A percentile compares a stretch with the other conserved stretches of the same genome.
Evolutionary conservation across 306 rosid species (phyloP).

Genomic region (Acacia acuminata): DNA sequence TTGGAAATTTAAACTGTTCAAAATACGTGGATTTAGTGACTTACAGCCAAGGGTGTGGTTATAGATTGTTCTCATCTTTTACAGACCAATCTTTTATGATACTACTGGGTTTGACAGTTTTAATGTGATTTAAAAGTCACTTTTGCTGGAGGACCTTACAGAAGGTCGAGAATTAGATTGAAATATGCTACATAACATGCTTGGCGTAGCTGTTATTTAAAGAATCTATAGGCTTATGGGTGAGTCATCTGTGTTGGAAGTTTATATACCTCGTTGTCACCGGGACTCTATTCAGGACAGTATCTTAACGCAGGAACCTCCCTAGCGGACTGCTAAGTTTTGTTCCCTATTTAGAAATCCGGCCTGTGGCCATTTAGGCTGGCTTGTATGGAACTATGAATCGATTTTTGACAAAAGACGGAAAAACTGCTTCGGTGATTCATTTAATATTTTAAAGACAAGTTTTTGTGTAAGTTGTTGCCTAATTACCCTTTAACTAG

Average conservation of each 20-base stretch:
- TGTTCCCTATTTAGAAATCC: too few species aligned
- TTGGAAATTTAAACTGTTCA: conserved; percentile 21
- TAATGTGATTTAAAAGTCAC: not conserved
- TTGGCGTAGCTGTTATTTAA: not conserved
- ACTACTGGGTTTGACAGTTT: not conserved
- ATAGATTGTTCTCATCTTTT: conserved; percentile 1
- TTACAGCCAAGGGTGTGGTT: conserved; percentile 22
- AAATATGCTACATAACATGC: not conserved
- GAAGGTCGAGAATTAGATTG: not conserved
- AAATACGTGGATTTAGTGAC: conserved; percentile 12
- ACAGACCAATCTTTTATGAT: not conserved
- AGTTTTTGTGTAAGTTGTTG: not conserved
- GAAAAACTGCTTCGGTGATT: not conserved
- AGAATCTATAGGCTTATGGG: not conserved
- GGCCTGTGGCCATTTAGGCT: not conserved
- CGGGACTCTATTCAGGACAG: not conserved
- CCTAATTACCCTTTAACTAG: not conserved
- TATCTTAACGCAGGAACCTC: too few species aligned
- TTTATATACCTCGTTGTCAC: not conserved
- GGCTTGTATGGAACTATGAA: not conserved
- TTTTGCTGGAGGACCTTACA: not conserved
- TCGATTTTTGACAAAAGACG: not conserved
- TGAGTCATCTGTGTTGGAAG: not conserved
- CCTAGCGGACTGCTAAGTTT: not conserved
- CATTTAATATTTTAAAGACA: not conserved